Conservation (phyloP, 1,284 basidiomycete genomes). For the Melampsora larici-populina region DNA sequence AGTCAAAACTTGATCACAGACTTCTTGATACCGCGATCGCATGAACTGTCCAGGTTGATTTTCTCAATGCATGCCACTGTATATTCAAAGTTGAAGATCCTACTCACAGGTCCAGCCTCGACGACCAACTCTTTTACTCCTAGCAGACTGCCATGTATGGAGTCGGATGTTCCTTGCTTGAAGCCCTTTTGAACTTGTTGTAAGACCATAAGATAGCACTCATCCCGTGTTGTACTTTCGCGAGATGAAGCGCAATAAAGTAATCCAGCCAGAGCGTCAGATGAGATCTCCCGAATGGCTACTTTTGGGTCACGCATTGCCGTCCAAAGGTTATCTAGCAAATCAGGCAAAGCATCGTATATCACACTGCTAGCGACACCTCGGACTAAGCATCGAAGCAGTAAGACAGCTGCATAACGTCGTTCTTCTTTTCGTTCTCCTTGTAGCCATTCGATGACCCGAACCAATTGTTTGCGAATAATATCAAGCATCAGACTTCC, state of each 20-base stretch:
- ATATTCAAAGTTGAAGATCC: background rate
- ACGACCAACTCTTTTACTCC: slow-evolving; percentile 87
- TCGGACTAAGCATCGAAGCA: slow-evolving; percentile 82
- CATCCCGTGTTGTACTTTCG: slow-evolving; percentile 54
- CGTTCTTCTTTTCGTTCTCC: slow-evolving; percentile 61
- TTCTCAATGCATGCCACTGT: background rate
- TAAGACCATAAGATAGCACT: slow-evolving; percentile 70
- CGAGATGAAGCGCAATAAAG: slow-evolving; percentile 56
- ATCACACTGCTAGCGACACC: slow-evolving; percentile 69
- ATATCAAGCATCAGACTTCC: slow-evolving; percentile 50
- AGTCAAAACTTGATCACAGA: slow-evolving; percentile 83
- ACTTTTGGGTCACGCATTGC: slow-evolving; percentile 71
- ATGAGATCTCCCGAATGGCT: slow-evolving; percentile 75
- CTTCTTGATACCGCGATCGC: slow-evolving; percentile 81
- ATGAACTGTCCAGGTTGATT: slow-evolving; percentile 66
- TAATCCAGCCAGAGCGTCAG: slow-evolving; percentile 82
- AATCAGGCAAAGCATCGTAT: slow-evolving; percentile 75
- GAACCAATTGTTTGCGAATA: slow-evolving; percentile 52
- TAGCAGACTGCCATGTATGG: slow-evolving; percentile 87
- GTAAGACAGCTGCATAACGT: slow-evolving; percentile 77
- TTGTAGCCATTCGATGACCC: slow-evolving; percentile 52
- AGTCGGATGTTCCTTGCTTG: slow-evolving; percentile 70
- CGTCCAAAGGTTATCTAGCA: slow-evolving; percentile 85
- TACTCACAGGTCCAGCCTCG: slow-evolving; percentile 81
- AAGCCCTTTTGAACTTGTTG: slow-evolving; percentile 84